A percentile compares a stretch with the other conserved stretches of the same genome.
Conservation (phyloP, 495 filamentous ascomycete species). For the Aspergillus homomorphus region DNA sequence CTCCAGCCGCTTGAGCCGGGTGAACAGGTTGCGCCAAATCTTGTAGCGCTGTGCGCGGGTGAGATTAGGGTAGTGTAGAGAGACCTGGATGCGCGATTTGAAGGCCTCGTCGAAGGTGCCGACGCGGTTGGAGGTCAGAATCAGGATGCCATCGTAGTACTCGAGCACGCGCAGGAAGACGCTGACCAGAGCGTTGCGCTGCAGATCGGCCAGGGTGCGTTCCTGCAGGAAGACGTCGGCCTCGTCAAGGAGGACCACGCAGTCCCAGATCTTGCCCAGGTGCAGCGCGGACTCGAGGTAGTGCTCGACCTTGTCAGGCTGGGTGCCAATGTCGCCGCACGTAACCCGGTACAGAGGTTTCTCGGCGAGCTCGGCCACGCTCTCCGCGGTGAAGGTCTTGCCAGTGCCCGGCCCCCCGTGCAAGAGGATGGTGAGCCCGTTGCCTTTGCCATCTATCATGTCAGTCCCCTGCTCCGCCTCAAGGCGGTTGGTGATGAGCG, state of each 20-base stretch:
- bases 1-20: not conserved
- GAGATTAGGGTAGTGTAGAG: slow-evolving; percentile 6
- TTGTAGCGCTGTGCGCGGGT: not conserved
- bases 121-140: slow-evolving; percentile 8
- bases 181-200: slow-evolving; percentile 8
- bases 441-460: slow-evolving; percentile 42
- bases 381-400: slow-evolving; percentile 57
- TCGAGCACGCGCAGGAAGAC: slow-evolving; percentile 9
- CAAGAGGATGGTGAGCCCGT: slow-evolving; percentile 58
- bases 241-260: slow-evolving; percentile 40
- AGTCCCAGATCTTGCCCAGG: slow-evolving; percentile 48
- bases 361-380: slow-evolving; percentile 50
- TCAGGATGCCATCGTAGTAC: slow-evolving; percentile 6
- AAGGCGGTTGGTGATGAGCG: no score
- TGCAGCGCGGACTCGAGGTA: slow-evolving; percentile 46
- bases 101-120: slow-evolving; percentile 6
- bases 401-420: slow-evolving; percentile 57
- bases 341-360: slow-evolving; percentile 52
- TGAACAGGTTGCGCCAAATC: not conserved
- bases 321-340: slow-evolving; percentile 50
- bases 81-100: slow-evolving; percentile 9
- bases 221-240: slow-evolving; percentile 8
- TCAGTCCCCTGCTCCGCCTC: no score
- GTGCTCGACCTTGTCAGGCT: slow-evolving; percentile 46
- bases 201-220: not conserved